A percentile compares a stretch with the other conserved stretches of the same genome.
Evolutionary conservation across 129 eudicot genomes (phyloP).

Genomic region (Helianthus annuus): HanXRQr2.0-SUNRISE NC_035436.2:1939239-1939738

Average conservation of each 20-base stretch:
- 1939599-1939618: constrained; percentile 31
- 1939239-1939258: no score
- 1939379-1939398: not conserved
- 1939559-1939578: constrained; percentile 36
- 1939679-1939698: constrained; percentile 21
- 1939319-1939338: not conserved
- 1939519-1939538: constrained; percentile 43
- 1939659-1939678: constrained; percentile 24
- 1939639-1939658: constrained; percentile 19
- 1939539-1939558: constrained; percentile 37
- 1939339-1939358: not conserved
- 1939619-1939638: constrained; percentile 36
- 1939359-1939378: not conserved
- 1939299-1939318: no score
- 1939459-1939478: constrained; percentile 26
- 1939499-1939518: constrained; percentile 32
- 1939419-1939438: constrained; percentile 13
- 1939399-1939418: constrained; percentile 7
- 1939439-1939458: constrained; percentile 4
- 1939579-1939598: constrained; percentile 47
- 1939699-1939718: not conserved
- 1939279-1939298: no score
- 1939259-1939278: no score
- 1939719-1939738: not conserved
- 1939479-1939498: constrained; percentile 40